Conservation (phyloP, 176 grass and related monocot species). For the Saccharum spontaneum region DNA sequence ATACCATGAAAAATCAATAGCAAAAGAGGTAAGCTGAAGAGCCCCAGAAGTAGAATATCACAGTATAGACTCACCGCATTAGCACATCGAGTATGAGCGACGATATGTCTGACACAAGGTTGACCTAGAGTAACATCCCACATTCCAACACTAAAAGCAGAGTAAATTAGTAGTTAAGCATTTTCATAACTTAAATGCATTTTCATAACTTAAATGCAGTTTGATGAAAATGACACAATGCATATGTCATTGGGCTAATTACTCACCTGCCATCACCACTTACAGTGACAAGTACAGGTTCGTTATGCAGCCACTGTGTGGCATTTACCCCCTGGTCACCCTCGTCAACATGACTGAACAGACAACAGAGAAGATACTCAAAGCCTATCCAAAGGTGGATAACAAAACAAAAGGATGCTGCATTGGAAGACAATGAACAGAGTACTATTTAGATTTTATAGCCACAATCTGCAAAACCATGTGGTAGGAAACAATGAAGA, state of each 20-base stretch:
- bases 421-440: background rate
- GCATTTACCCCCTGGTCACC: slow-evolving; percentile 86
- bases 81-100: slow-evolving; percentile 72
- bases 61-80: slow-evolving; percentile 67
- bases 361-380: slow-evolving; percentile 19
- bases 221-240: slow-evolving; percentile 16
- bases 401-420: slow-evolving; percentile 13
- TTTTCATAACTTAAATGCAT: slow-evolving; percentile 16
- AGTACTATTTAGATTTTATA: background rate
- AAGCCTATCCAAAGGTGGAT: slow-evolving; percentile 8
- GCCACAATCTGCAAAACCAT: background rate
- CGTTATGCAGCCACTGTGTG: slow-evolving; percentile 69
- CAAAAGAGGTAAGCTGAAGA: slow-evolving; percentile 9
- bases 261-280: slow-evolving; percentile 86
- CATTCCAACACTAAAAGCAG: slow-evolving; percentile 64
- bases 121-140: slow-evolving; percentile 90
- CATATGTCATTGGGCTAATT: background rate
- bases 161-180: slow-evolving; percentile 25
- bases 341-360: slow-evolving; percentile 67
- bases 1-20: slow-evolving; percentile 34
- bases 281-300: slow-evolving; percentile 80
- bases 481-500: background rate
- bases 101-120: slow-evolving; percentile 78
- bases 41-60: slow-evolving; percentile 29
- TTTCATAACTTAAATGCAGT: slow-evolving; percentile 23